phyloP scores from a whole-genome alignment of 2,329 filamentous ascomycete species.

The Botrytis porri region DNA sequence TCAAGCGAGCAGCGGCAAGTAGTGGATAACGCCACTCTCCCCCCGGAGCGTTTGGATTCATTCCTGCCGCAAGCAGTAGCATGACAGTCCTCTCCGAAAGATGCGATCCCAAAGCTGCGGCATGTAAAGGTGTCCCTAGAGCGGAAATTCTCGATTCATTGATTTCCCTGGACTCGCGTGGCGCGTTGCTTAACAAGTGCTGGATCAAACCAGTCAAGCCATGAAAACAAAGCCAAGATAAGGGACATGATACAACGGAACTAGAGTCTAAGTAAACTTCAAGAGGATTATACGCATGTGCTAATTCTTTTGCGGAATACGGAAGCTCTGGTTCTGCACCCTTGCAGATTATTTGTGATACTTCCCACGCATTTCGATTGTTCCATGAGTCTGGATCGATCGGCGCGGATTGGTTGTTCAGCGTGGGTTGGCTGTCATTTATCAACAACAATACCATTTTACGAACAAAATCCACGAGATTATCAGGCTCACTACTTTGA shows the following conservation, averaged over 20 bases:
- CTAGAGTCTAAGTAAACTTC: too few species aligned
- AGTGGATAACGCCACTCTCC: too few species aligned
- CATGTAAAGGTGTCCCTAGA: background rate
- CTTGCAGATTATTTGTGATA: background rate
- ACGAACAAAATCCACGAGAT: background rate
- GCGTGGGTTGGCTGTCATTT: too few species aligned
- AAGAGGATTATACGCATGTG: too few species aligned
- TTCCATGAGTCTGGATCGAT: too few species aligned
- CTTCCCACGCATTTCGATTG: background rate
- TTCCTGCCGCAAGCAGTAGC: background rate
- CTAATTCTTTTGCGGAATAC: too few species aligned
- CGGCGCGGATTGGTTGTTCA: background rate
- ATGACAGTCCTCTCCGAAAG: background rate
- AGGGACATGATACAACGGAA: too few species aligned
- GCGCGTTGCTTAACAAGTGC: background rate
- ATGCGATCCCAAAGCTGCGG: background rate
- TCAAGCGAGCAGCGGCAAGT: background rate
- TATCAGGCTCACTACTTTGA: too few species aligned
- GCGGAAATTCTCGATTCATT: background rate
- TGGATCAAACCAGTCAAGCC: background rate
- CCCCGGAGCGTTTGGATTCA: too few species aligned
- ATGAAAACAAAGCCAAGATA: background rate
- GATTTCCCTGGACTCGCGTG: accelerated
- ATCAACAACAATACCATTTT: background rate
- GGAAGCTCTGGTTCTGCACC: too few species aligned